Base-by-base conservation (phyloP, 257 asterid species). In the Dorcoceras hygrometricum region DNA sequence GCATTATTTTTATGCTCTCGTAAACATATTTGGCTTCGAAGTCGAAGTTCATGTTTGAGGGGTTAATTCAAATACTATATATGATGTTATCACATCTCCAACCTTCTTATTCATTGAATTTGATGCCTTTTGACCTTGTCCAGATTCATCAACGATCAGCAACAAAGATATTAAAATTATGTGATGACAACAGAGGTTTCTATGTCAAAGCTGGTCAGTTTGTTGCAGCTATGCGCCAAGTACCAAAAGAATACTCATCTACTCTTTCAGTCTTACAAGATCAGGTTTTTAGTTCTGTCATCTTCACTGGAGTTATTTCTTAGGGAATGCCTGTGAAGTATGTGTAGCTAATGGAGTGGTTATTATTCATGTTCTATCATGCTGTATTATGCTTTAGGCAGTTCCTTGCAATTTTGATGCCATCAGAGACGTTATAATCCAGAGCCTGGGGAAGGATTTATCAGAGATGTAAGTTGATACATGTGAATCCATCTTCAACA, bases 131-230 rank as follows among this genome's bases (percentile, higher is more conserved):
- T 65, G 56, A 51, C 53, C 48, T 54, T 19, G 55, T 74, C 16
- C 68, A 91, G 98, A 86, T 91, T 46, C 96, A 93, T 82, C 82
- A 81, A 55, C 82, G 99, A 63, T 88, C 96, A 24, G 99, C 99
- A 23, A 78, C 78, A 73, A 79, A 95, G 77, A 75, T 89, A 62
- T 70, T 83, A 69, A 75, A 66, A 57, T 69, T 93, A 63, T 93
- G 97, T 43, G 96, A 92, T 67, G 71, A 84, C 76, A 93, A 93
- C 80, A 83, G 68, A 81, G 98, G 98, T 69, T 83, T 93, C 79
- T 92, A 92, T 73, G 93, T 92, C 61, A 92, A 92, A 84, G 98
- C 93, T 32, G 97, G 96, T 72, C 99, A 93, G 82, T 93, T 88
- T 80, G 89, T 81, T 60, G 91, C 97, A 48, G 86, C 96, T 36